These are phyloP conservation scores for Micromonas commoda DNA, from an alignment of 139 green algal genomes.

Conservation along the genomic window DNA sequence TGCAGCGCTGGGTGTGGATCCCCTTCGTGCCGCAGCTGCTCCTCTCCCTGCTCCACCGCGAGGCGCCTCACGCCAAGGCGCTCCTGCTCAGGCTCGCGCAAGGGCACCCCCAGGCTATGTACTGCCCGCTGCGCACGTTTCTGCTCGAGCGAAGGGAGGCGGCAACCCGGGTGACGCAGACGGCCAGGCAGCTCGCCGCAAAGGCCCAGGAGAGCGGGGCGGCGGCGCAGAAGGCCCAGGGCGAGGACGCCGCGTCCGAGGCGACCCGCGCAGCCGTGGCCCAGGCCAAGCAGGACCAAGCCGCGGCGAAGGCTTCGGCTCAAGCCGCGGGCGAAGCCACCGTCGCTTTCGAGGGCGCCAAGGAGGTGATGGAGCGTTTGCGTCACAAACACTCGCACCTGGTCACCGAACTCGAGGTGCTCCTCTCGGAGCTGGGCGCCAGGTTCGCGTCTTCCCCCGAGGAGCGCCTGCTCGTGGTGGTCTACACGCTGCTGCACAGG, in stretches of 20 bases:
- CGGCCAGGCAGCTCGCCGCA: background rate
- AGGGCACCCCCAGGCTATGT: constrained; percentile 70
- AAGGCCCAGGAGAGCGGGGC: background rate
- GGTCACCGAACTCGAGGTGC: constrained; percentile 40
- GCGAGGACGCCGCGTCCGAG: background rate
- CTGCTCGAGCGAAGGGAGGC: constrained; percentile 53
- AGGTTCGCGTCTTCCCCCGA: constrained; percentile 76
- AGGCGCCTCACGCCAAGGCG: constrained; percentile 56
- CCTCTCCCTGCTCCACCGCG: constrained; percentile 66
- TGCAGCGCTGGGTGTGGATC: constrained; percentile 89
- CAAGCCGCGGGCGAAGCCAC: background rate
- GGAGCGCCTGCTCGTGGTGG: constrained; percentile 87
- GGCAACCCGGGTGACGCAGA: background rate
- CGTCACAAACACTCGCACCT: constrained; percentile 30
- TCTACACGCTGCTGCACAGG: constrained; percentile 84
- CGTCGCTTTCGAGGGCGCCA: constrained; percentile 21
- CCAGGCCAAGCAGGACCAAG: constrained; percentile 27
- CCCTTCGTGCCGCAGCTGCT: constrained; percentile 87
- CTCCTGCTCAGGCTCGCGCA: constrained; percentile 53
- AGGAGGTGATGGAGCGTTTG: constrained; percentile 60
- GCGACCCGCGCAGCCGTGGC: background rate
- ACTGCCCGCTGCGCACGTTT: constrained; percentile 79
- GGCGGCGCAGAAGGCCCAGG: background rate
- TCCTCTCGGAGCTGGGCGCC: constrained; percentile 60
- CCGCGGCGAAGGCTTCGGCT: constrained; percentile 5